Conservation (phyloP, 768 basidiomycete species). For the Chlorophyllum brunneum region DNA sequence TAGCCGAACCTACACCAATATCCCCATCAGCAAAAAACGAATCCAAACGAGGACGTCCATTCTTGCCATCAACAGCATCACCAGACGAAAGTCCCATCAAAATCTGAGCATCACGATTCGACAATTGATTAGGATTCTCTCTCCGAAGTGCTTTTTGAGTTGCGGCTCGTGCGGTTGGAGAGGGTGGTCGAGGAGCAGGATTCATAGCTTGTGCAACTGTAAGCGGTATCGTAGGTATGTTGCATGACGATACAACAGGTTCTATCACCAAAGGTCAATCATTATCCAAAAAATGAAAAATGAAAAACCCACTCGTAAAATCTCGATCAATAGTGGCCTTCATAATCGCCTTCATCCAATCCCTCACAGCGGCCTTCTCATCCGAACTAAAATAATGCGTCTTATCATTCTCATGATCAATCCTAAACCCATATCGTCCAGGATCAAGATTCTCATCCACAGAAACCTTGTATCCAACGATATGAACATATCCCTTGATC, state of each 20-base stretch:
- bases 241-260: slow-evolving; percentile 93
- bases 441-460: slow-evolving; percentile 91
- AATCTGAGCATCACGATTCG: slow-evolving; percentile 73
- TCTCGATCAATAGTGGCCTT: slow-evolving; percentile 96
- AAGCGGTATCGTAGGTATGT: slow-evolving; percentile 94
- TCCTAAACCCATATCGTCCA: slow-evolving; percentile 92
- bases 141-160: slow-evolving; percentile 84
- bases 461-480: slow-evolving; percentile 87
- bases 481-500: slow-evolving; percentile 95
- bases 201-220: slow-evolving; percentile 96
- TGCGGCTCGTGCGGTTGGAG: slow-evolving; percentile 81
- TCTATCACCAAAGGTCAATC: slow-evolving; percentile 38
- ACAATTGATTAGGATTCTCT: slow-evolving; percentile 81
- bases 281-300: slow-evolving; percentile 10
- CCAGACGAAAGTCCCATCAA: slow-evolving; percentile 55
- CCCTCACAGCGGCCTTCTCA: slow-evolving; percentile 79
- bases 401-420: slow-evolving; percentile 85
- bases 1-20: slow-evolving; percentile 17
- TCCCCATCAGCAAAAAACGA: slow-evolving; percentile 51
- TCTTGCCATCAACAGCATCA: slow-evolving; percentile 25
- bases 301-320: slow-evolving; percentile 66
- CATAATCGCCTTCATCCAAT: slow-evolving; percentile 99
- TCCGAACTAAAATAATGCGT: slow-evolving; percentile 91
- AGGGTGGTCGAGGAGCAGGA: slow-evolving; percentile 92
- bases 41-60: slow-evolving; percentile 48